These are phyloP conservation scores for Stachybotrys chlorohalonatus DNA, from an alignment of 2,329 filamentous ascomycete species.

Conservation along the genomic window DNA sequence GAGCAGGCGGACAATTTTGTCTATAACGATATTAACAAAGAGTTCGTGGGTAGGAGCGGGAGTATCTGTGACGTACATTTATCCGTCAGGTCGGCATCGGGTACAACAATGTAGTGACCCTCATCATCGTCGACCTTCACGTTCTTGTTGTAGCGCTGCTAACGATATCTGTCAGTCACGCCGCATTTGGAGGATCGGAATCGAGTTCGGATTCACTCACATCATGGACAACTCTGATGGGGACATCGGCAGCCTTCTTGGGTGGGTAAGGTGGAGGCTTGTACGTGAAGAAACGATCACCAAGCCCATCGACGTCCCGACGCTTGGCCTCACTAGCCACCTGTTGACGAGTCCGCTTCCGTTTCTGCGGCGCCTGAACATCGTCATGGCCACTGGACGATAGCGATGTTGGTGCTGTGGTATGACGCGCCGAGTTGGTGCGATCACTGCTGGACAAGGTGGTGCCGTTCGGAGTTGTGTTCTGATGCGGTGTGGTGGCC, in stretches of 20 bases:
- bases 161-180: background rate
- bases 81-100: constrained; percentile 77
- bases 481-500: constrained; percentile 61
- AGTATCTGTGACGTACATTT: constrained; percentile 59
- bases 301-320: constrained; percentile 60
- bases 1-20: constrained; percentile 80
- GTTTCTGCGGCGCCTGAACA: constrained; percentile 68
- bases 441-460: constrained; percentile 77
- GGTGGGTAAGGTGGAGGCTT: constrained; percentile 79
- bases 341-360: constrained; percentile 79
- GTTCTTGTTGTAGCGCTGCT: constrained; percentile 38
- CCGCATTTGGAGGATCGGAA: constrained; percentile 2
- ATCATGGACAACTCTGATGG: constrained; percentile 52
- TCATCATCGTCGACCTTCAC: constrained; percentile 91
- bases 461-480: constrained; percentile 56
- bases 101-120: constrained; percentile 89
- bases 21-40: constrained; percentile 34
- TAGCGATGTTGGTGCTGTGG: constrained; percentile 79
- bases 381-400: constrained; percentile 58
- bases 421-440: constrained; percentile 71
- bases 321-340: constrained; percentile 74
- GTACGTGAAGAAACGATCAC: constrained; percentile 69
- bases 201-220: constrained; percentile 33
- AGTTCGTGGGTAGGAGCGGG: too few species aligned
- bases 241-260: constrained; percentile 79